Base-by-base conservation (phyloP, 2,329 filamentous ascomycete species). In the Phyllosticta citriasiana region DNA sequence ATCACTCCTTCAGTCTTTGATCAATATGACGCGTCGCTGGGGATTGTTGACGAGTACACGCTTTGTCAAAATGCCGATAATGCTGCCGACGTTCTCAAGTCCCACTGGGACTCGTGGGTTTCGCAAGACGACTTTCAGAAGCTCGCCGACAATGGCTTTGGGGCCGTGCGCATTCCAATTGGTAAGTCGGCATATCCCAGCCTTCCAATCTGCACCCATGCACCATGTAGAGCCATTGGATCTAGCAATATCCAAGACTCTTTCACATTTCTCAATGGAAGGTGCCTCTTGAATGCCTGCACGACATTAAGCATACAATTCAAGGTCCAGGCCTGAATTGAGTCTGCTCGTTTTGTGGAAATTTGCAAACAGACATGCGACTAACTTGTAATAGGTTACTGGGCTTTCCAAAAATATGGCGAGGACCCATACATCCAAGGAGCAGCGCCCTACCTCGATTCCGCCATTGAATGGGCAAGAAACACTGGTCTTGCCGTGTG, bases 1-100 rank as follows among this genome's bases (percentile, higher is more conserved):
- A 84, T 84, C 57, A 84, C 80, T 4, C 82, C 82, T n/a, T 82
- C 79, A 1, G 74, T 84, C 59, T 84, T 84, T 66, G 70, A 77
- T 63, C 68, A 54, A 65, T 66, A 57, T 65, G 65, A 63, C 62
- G 65, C 57, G 67, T 70, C 57, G 10, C 53, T 47, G 19, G 58
- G 58, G 35, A 72, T 80, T 54, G 70, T 81, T 12, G 80, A 82
- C 63, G 80, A 83, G 64, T 82, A 76, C 66, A 82, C 80, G 0
- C 71, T 82, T 22, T 71, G 71, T 24, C 62, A 82, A 65, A 76
- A 76, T 52, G 73, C 84, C 6, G 81, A 81, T 4, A 78, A 78
- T 2, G 71, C 73, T 2, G 35, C 22, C 10, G 67, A 55, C 66
- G 51, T 79, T 5, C 73, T 83, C 3, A 73, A 77, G 63, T 70